Evolutionary conservation across 108 stramenopile species (phyloP).

Genomic region (Cyclotella kingstonii): DNA sequence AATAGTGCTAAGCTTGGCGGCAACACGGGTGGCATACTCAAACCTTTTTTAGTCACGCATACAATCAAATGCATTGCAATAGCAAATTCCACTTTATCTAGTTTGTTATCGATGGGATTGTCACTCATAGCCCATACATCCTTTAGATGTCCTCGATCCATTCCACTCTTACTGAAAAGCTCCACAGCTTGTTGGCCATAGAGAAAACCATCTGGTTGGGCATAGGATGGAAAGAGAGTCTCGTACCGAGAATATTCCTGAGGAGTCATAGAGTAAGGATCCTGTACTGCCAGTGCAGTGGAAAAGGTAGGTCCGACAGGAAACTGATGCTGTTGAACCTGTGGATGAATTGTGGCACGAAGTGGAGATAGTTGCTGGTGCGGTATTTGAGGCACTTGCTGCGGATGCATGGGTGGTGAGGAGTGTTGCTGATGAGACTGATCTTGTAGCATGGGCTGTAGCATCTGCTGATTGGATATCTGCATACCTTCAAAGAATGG

Average conservation of each 20-base stretch:
- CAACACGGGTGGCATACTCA: slow-evolving; percentile 61
- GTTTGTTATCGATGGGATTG: slow-evolving; percentile 85
- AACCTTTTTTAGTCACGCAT: slow-evolving; percentile 83
- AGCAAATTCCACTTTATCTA: slow-evolving; percentile 87
- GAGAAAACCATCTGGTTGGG: slow-evolving; percentile 80
- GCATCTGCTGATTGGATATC: slow-evolving; percentile 4
- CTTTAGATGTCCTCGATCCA: slow-evolving; percentile 43
- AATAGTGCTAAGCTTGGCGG: slow-evolving; percentile 55
- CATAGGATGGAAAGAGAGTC: slow-evolving; percentile 78
- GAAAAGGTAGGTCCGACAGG: slow-evolving; percentile 14
- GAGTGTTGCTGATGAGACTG: slow-evolving; percentile 11
- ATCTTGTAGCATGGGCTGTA: background rate
- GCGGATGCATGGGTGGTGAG: slow-evolving; percentile 9
- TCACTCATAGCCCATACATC: slow-evolving; percentile 89
- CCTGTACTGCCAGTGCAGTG: slow-evolving; percentile 63
- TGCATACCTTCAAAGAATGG: slow-evolving; percentile 70
- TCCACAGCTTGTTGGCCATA: slow-evolving; percentile 86
- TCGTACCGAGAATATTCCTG: slow-evolving; percentile 83
- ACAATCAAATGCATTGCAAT: slow-evolving; percentile 97
- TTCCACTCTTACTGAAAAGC: slow-evolving; percentile 82
- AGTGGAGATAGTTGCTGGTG: slow-evolving; percentile 15
- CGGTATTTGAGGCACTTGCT: slow-evolving; percentile 18
- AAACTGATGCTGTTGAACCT: slow-evolving; percentile 19
- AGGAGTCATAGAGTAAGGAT: slow-evolving; percentile 80
- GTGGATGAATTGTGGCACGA: slow-evolving; percentile 4